phyloP scores from a whole-genome alignment of 208 protist genomes.

The Wallacemonas sp. region DNA sequence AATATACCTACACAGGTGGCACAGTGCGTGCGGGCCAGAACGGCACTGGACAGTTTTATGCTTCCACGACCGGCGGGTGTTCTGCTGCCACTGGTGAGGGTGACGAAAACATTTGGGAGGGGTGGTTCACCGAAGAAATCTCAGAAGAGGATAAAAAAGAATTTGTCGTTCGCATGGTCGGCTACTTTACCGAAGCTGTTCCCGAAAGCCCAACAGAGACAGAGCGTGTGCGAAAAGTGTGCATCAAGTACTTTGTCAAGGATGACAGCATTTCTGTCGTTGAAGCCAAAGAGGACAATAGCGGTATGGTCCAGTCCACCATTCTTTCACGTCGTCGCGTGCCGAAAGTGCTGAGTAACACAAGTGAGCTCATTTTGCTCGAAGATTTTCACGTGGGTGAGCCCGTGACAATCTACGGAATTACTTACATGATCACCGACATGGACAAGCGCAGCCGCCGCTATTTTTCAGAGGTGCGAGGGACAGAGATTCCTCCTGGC shows the following conservation, averaged over 20 bases:
- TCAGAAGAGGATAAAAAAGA: conserved; percentile 59
- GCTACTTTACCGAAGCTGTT: conserved; percentile 77
- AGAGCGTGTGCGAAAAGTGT: conserved; percentile 68
- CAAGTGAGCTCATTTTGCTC: conserved; percentile 52
- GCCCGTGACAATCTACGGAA: conserved; percentile 68
- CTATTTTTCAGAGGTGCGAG: conserved; percentile 61
- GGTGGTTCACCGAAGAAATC: conserved; percentile 72
- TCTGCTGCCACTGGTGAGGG: not conserved
- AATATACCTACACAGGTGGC: conserved; percentile 73
- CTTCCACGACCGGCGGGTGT: not conserved
- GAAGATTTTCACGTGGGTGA: conserved; percentile 78
- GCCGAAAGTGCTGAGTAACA: conserved; percentile 46
- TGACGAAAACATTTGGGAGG: conserved; percentile 49
- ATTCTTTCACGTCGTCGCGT: conserved; percentile 84
- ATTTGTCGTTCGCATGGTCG: conserved; percentile 77
- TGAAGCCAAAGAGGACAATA: conserved; percentile 70
- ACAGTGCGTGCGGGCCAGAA: not conserved
- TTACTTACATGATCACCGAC: conserved; percentile 76
- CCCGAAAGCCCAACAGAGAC: conserved; percentile 55
- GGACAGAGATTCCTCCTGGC: conserved; percentile 36
- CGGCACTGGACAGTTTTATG: not conserved
- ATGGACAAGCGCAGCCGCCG: conserved; percentile 76
- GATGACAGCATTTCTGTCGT: conserved; percentile 83
- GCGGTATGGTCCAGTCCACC: conserved; percentile 63
- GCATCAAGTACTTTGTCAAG: conserved; percentile 72